phyloP scores from a whole-genome alignment of 805 yeast genomes.

The Saccharomyces eubayanus region DNA sequence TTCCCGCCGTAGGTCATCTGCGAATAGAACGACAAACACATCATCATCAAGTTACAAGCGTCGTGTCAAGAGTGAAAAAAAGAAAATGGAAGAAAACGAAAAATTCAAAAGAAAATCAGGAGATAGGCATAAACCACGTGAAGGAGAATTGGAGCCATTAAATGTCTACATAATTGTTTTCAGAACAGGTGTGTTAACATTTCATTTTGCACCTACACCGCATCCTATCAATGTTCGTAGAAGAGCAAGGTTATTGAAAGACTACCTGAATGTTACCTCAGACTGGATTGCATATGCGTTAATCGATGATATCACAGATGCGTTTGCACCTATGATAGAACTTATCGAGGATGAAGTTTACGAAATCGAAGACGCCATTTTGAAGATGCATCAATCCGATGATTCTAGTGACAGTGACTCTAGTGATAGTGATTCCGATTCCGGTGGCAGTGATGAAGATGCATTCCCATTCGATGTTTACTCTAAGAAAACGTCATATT shows the following conservation, averaged over 20 bases:
- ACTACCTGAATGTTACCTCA: conserved; percentile 80
- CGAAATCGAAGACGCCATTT: conserved; percentile 85
- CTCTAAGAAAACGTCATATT: background rate
- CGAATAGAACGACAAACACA: conserved; percentile 14
- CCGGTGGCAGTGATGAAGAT: conserved; percentile 9
- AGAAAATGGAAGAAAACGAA: conserved; percentile 29
- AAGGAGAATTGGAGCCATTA: conserved; percentile 68
- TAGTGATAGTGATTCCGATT: conserved; percentile 19
- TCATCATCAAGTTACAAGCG: conserved; percentile 12
- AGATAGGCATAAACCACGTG: conserved; percentile 37
- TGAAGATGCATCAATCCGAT: conserved; percentile 73
- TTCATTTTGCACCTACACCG: conserved; percentile 91
- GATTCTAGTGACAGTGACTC: conserved; percentile 32
- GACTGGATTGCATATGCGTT: conserved; percentile 97
- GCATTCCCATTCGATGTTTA: conserved; percentile 2
- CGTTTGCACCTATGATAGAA: conserved; percentile 93
- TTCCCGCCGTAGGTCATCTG: conserved; percentile 16
- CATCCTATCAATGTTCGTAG: conserved; percentile 94
- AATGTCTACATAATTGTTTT: conserved; percentile 91
- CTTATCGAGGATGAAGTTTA: conserved; percentile 91
- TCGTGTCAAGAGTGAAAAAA: conserved; percentile 23
- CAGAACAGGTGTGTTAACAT: conserved; percentile 81
- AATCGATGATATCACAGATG: conserved; percentile 95
- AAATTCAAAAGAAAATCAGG: conserved; percentile 38
- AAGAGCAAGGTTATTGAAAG: conserved; percentile 78